Percentiles rank a stretch among this genome's conserved stretches.
Evolutionary conservation across 106 monocot genomes (phyloP).

Genomic region (Alisma plantagoaquatica): DNA sequence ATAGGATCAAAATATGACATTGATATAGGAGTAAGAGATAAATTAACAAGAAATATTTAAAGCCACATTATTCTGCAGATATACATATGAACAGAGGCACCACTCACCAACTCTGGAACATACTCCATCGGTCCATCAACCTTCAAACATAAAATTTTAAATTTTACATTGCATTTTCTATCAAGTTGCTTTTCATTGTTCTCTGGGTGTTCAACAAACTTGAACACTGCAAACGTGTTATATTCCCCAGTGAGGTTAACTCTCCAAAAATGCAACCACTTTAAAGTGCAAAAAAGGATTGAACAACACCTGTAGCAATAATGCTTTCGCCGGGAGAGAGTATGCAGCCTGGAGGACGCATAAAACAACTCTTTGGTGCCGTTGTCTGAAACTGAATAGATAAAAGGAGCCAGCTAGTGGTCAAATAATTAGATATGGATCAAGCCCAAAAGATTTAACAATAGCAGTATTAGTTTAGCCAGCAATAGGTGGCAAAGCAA

Average conservation of each 20-base stretch:
- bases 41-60: too few relatives aligned
- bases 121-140: slow-evolving; percentile 78
- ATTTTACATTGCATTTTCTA: slow-evolving; percentile 78
- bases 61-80: too few relatives aligned
- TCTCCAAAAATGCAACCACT: too few relatives aligned
- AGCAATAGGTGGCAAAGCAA: too few relatives aligned
- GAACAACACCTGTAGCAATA: slow-evolving; percentile 73
- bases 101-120: too few relatives aligned
- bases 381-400: slow-evolving; percentile 83
- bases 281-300: slow-evolving; percentile 1
- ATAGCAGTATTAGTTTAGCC: too few relatives aligned
- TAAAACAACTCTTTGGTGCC: slow-evolving; percentile 90
- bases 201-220: slow-evolving; percentile 86
- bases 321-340: slow-evolving; percentile 82
- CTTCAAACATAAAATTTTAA: slow-evolving; percentile 82
- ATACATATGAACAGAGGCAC: too few relatives aligned
- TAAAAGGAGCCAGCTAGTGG: not conserved
- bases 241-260: too few relatives aligned
- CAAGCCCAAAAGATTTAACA: too few relatives aligned
- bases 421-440: too few relatives aligned
- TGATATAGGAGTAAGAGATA: too few relatives aligned
- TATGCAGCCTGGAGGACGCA: slow-evolving; percentile 90
- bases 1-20: not conserved
- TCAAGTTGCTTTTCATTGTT: slow-evolving; percentile 50
- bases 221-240: slow-evolving; percentile 63